A percentile compares a stretch with the other conserved stretches of the same genome.
phyloP scores from a whole-genome alignment of 768 basidiomycete species.

The Russula olivacea region DNA sequence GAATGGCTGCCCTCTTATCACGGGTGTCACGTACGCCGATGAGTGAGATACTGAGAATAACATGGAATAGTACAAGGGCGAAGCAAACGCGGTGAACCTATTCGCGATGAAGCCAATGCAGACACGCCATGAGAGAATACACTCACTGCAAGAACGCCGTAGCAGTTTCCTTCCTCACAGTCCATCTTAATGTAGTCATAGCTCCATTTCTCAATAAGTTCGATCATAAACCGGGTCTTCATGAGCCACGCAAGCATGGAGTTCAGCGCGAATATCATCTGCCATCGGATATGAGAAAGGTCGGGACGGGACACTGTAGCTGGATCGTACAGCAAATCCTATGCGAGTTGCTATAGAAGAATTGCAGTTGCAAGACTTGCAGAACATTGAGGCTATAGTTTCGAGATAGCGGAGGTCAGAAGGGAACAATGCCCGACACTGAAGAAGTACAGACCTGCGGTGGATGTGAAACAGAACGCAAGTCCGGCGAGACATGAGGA shows the following conservation, averaged over 20 bases:
- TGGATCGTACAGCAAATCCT: slow-evolving; percentile 73
- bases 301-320: neutral
- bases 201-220: slow-evolving; percentile 85
- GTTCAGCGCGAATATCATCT: slow-evolving; percentile 94
- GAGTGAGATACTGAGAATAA: slow-evolving; percentile 69
- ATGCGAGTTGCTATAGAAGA: slow-evolving; percentile 96
- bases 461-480: slow-evolving; percentile 83
- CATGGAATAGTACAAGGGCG: slow-evolving; percentile 84
- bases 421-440: slow-evolving; percentile 10
- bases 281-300: slow-evolving; percentile 7
- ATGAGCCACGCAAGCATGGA: slow-evolving; percentile 97
- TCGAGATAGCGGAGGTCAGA: slow-evolving; percentile 1
- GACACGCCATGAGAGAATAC: neutral
- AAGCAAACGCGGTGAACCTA: slow-evolving; percentile 96
- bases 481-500: slow-evolving; percentile 79
- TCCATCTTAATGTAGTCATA: slow-evolving; percentile 99
- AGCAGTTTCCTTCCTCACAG: slow-evolving; percentile 88
- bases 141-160: slow-evolving; percentile 89
- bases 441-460: slow-evolving; percentile 51
- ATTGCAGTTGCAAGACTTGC: slow-evolving; percentile 98
- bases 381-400: slow-evolving; percentile 84
- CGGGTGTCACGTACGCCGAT: slow-evolving; percentile 86
- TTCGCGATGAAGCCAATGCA: slow-evolving; percentile 7
- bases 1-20: slow-evolving; percentile 89
- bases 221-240: slow-evolving; percentile 83